phyloP scores from a whole-genome alignment of 2,329 filamentous ascomycete species.

The Botrytis aclada region DNA sequence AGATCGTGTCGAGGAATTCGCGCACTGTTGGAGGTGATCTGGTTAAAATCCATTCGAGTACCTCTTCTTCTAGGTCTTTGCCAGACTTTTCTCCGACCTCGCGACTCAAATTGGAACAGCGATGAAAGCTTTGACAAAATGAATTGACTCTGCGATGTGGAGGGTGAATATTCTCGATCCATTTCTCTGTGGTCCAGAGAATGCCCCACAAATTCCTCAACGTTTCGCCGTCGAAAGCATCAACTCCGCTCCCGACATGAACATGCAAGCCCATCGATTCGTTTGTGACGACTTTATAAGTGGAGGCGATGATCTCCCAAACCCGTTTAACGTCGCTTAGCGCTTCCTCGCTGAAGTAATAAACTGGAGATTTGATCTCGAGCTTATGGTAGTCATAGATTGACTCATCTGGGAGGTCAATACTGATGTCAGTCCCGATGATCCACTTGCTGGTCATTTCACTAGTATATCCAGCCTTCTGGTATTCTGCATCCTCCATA shows the following conservation, averaged over 20 bases:
- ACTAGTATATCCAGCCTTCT: neutral
- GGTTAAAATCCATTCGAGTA: neutral
- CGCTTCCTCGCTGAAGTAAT: conserved; percentile 8
- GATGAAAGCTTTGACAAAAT: conserved; percentile 5
- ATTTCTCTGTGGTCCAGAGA: conserved; percentile 34
- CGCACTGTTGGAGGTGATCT: neutral
- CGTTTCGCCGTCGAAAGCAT: conserved; percentile 29
- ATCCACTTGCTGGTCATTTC: conserved; percentile 6
- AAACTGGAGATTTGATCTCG: conserved; percentile 13
- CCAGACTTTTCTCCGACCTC: neutral
- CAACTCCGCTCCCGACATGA: conserved; percentile 37
- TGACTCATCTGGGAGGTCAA: neutral
- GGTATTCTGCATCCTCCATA: neutral
- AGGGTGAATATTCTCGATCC: conserved; percentile 34
- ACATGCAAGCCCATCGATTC: conserved; percentile 34
- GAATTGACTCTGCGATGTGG: neutral
- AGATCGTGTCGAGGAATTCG: neutral
- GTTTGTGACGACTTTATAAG: conserved; percentile 29
- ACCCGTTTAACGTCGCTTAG: neutral
- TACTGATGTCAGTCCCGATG: conserved; percentile 1
- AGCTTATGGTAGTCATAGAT: conserved; percentile 9
- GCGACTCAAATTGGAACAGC: neutral
- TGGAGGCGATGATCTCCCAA: conserved; percentile 19
- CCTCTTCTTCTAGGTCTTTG: neutral
- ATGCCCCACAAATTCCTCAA: conserved; percentile 35